Evolutionary conservation across 2,329 filamentous ascomycete genomes (phyloP).

Genomic region (Bipolaris victoriae): DNA sequence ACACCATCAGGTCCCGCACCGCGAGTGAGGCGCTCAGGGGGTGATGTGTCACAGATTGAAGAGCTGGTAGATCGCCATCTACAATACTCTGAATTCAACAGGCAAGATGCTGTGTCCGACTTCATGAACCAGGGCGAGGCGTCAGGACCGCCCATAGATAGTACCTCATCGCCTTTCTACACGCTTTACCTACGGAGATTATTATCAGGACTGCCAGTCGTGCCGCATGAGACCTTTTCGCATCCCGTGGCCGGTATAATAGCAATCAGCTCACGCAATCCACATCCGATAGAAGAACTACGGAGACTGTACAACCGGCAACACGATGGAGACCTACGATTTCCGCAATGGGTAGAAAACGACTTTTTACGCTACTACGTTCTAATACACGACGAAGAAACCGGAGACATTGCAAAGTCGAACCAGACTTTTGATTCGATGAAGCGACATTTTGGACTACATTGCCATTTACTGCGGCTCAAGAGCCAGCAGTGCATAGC

Average conservation of each 20-base stretch:
- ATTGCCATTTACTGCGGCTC: slow-evolving; percentile 89
- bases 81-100: slow-evolving; percentile 69
- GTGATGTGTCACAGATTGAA: slow-evolving; percentile 73
- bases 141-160: slow-evolving; percentile 26
- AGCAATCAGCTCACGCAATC: slow-evolving; percentile 88
- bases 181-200: slow-evolving; percentile 82
- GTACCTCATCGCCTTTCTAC: slow-evolving; percentile 75
- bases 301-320: slow-evolving; percentile 83
- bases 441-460: slow-evolving; percentile 96
- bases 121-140: slow-evolving; percentile 50
- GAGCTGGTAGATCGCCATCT: slow-evolving; percentile 80
- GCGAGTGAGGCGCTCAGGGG: slow-evolving; percentile 53
- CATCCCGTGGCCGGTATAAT: slow-evolving; percentile 95
- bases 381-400: slow-evolving; percentile 93
- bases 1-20: slow-evolving; percentile 32
- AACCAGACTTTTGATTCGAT: slow-evolving; percentile 95
- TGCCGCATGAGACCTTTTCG: slow-evolving; percentile 88
- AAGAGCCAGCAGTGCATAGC: slow-evolving; percentile 84
- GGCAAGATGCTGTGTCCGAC: slow-evolving; percentile 45
- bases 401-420: slow-evolving; percentile 88
- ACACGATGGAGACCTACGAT: slow-evolving; percentile 72
- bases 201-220: slow-evolving; percentile 77
- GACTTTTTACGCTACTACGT: slow-evolving; percentile 97
- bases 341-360: slow-evolving; percentile 86
- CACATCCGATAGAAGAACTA: slow-evolving; percentile 83